These are phyloP conservation scores for Centaurea solstitialis DNA, from an alignment of 129 eudicot genomes.

Conservation along the genomic window DNA sequence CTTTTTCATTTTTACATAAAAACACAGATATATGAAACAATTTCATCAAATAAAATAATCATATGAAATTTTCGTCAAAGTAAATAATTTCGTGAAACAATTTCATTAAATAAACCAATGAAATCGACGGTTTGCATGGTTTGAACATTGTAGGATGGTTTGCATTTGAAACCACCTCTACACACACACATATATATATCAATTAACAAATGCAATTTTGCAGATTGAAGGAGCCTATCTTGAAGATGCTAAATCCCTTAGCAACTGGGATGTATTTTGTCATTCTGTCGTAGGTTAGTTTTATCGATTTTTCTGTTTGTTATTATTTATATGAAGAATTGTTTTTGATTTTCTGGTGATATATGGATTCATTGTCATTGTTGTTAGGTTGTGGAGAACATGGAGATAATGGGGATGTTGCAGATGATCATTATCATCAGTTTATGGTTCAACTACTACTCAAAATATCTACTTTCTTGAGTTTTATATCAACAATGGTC, in stretches of 20 bases:
- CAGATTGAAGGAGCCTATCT: constrained; percentile 70
- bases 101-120: no score
- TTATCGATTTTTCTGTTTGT: not conserved
- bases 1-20: no score
- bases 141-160: no score
- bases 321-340: not conserved
- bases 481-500: not conserved
- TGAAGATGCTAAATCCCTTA: constrained; percentile 61
- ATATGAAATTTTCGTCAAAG: no score
- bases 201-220: not conserved
- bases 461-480: not conserved
- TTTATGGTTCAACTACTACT: constrained; percentile 42
- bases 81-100: no score
- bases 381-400: constrained; percentile 34
- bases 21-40: no score
- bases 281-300: not conserved
- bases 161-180: no score
- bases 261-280: constrained; percentile 60
- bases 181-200: not conserved
- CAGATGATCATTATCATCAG: constrained; percentile 72
- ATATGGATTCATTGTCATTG: not conserved
- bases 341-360: not conserved
- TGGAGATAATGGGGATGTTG: constrained; percentile 49
- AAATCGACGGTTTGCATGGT: no score
- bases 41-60: no score